Conservation (phyloP, 345 rosid genomes). For the Euphorbia pulcherrima region DNA sequence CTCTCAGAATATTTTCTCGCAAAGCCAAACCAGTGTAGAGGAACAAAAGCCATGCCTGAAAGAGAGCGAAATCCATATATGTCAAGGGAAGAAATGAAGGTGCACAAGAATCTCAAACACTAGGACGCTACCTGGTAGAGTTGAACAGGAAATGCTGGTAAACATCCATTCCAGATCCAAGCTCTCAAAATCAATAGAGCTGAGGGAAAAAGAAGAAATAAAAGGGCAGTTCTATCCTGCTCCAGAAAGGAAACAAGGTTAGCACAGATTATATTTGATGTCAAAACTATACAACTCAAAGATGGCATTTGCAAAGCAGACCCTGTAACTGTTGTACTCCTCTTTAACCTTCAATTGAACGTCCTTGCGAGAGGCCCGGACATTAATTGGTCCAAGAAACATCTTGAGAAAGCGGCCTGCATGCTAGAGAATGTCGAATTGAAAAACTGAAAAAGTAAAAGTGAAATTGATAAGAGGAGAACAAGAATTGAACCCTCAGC, state of each 20-base stretch:
- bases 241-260: slow-evolving; percentile 31
- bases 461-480: neutral
- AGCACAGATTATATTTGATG: neutral
- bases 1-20: slow-evolving; percentile 90
- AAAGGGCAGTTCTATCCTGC: slow-evolving; percentile 94
- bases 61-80: slow-evolving; percentile 9
- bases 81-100: neutral
- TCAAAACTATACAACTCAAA: too few species aligned
- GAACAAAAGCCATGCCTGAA: slow-evolving; percentile 87
- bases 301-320: slow-evolving; percentile 19
- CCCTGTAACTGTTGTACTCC: slow-evolving; percentile 94
- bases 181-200: slow-evolving; percentile 63
- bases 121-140: slow-evolving; percentile 61
- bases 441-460: neutral
- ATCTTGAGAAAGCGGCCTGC: slow-evolving; percentile 66
- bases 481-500: slow-evolving; percentile 58
- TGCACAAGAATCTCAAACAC: neutral
- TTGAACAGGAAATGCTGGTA: slow-evolving; percentile 95
- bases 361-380: slow-evolving; percentile 79
- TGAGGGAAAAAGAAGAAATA: slow-evolving; percentile 87
- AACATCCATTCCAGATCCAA: slow-evolving; percentile 82
- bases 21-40: slow-evolving; percentile 93
- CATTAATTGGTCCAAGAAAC: slow-evolving; percentile 96
- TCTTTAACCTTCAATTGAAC: slow-evolving; percentile 90
- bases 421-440: neutral